Percentiles rank a stretch among this genome's conserved stretches.
These are phyloP conservation scores for Sicyos edulis DNA, from an alignment of 306 rosid species.

Conservation along the genomic window DNA sequence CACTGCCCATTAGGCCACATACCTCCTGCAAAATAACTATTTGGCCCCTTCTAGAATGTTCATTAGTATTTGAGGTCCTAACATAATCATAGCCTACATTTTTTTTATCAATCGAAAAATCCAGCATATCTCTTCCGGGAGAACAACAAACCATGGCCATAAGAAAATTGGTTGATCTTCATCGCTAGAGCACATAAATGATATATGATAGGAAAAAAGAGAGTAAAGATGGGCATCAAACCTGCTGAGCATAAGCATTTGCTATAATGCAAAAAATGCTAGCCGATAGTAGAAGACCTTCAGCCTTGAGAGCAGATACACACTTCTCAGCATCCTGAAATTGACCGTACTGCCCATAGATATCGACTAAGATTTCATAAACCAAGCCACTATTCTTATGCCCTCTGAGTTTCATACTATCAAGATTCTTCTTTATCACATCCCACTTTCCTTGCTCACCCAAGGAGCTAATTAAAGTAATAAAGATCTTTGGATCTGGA, in stretches of 20 bases:
- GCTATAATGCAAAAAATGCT: constrained; percentile 56
- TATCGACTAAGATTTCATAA: constrained; percentile 62
- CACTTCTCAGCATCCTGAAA: constrained; percentile 57
- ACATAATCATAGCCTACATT: too few relatives aligned
- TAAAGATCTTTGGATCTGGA: constrained; percentile 75
- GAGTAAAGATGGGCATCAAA: constrained; percentile 18
- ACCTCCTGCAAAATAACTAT: too few relatives aligned
- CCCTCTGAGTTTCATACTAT: constrained; percentile 49
- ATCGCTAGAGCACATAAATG: not conserved
- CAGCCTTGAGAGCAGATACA: constrained; percentile 49
- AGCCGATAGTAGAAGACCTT: constrained; percentile 48
- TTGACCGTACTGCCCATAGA: constrained; percentile 71
- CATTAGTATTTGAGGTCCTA: too few relatives aligned
- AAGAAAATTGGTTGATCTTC: not conserved
- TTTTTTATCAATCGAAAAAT: not conserved
- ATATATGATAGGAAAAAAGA: not conserved
- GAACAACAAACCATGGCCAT: not conserved
- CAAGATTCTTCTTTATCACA: constrained; percentile 44
- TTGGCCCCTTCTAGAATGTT: too few relatives aligned
- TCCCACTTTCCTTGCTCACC: constrained; percentile 84
- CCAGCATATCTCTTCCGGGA: not conserved
- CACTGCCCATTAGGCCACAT: too few relatives aligned
- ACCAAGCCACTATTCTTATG: constrained; percentile 39
- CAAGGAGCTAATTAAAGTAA: constrained; percentile 52
- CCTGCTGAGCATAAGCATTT: constrained; percentile 82